Conservation (phyloP, 2,329 filamentous ascomycete genomes). For the Cercospora citrullina region DNA sequence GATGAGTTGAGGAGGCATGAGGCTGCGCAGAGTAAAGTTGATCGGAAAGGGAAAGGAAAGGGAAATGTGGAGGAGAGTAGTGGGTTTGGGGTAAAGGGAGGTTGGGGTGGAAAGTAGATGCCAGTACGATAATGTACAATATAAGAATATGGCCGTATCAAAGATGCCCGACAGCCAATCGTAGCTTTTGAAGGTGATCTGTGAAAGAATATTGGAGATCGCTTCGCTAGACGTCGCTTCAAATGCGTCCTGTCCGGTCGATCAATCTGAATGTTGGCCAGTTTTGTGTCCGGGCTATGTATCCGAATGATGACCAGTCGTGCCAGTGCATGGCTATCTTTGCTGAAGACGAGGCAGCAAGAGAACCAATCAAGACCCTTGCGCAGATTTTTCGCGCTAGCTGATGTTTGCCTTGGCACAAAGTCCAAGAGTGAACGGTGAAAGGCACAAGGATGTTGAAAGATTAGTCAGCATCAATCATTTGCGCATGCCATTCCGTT, state of each 20-base stretch:
- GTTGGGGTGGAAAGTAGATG: slow-evolving; percentile 29
- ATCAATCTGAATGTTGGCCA: too few species aligned
- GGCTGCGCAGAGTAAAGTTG: slow-evolving; percentile 72
- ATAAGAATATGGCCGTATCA: neutral
- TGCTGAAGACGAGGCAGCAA: too few species aligned
- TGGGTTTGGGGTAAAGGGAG: slow-evolving; percentile 41
- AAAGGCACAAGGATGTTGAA: neutral
- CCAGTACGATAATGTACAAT: neutral
- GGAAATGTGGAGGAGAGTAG: slow-evolving; percentile 40
- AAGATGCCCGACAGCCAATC: neutral
- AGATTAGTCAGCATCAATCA: neutral
- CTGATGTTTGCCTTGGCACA: neutral
- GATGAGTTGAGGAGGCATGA: slow-evolving; percentile 90
- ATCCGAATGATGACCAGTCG: too few species aligned
- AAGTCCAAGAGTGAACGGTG: neutral
- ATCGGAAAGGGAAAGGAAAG: slow-evolving; percentile 32
- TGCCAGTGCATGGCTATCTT: too few species aligned
- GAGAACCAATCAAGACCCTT: neutral
- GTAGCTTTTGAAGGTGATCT: neutral
- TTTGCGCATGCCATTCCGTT: too few species aligned
- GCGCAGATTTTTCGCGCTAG: neutral
- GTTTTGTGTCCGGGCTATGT: too few species aligned
- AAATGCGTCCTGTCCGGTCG: too few species aligned
- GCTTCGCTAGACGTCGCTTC: neutral
- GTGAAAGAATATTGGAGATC: neutral